Base-by-base conservation (phyloP, 192 early-diverging fungal genomes). In the Coemansia aciculifera region DNA sequence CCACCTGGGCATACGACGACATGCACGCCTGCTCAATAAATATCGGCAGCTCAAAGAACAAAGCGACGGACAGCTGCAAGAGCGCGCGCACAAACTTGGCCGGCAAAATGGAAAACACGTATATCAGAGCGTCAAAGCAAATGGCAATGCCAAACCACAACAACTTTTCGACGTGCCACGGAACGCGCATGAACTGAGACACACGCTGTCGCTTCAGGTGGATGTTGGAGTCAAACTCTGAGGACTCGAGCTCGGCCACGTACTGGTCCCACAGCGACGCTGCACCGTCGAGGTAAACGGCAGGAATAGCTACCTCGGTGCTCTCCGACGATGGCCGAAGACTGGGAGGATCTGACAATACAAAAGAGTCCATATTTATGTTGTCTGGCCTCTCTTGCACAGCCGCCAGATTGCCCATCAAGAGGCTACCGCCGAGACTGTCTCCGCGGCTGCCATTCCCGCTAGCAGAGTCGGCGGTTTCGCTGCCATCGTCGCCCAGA, bases 81-180 rank as follows among this genome's bases (percentile, higher is more conserved):
- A 88, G 31, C 0, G 96, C 93, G 19, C 96, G 77, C 10, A 88
- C 44, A 64, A 98, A 91, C 19, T 95, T 88, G 12, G 93, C 77
- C 0, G 98, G 98, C 17, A 99, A 72, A 51, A 98, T 94, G 0
- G 98, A 96, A 71, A 98, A 96, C 1, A 92, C 92, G 67, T 96
- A 93, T 5, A 99, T 77, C 66, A 99, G 95, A 13, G 97, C 93
- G 72, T 99, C 98, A 37, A 98, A 77, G 64, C 95, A 97, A 8
- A 98, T 90, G 31, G 94, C 78, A 38, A 90, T 90, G 15, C 98
- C 98, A 85, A 98, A 93, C 27, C 87, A 84, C 85, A 98, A 84
- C 64, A 98, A 87, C 90, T 95, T 97, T 72, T 98, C 96, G 59
- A 97, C 86, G 54, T 95, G 90, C 54, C 83, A 86, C 3, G 96